Percentiles rank a stretch among this genome's conserved stretches.
phyloP scores from a whole-genome alignment of 2,329 filamentous ascomycete species.

The Colletotrichum incanum region DNA sequence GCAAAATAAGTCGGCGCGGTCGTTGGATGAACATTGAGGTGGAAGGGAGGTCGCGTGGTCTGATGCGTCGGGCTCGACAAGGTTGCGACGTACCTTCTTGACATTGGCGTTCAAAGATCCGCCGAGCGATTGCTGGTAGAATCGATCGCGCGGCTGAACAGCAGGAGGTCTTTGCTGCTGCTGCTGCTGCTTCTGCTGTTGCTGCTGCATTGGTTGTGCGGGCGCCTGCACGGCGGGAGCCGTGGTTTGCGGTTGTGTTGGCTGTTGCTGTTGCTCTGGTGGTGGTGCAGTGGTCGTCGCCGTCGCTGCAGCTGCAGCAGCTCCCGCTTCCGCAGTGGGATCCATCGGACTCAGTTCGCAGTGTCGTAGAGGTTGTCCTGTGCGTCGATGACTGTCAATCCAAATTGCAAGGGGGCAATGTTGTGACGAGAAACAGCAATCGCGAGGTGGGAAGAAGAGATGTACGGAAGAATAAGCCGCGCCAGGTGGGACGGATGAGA shows the following conservation, averaged over 20 bases:
- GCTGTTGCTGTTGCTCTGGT: constrained; percentile 23
- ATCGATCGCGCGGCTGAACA: constrained; percentile 64
- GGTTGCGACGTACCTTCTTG: constrained; percentile 73
- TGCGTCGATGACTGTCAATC: constrained; percentile 5
- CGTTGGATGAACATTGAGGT: neutral
- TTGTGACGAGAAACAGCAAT: constrained; percentile 8
- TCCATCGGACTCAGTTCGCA: constrained; percentile 31
- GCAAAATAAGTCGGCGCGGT: neutral
- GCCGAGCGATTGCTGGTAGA: constrained; percentile 78
- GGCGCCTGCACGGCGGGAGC: constrained; percentile 24
- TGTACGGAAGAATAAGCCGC: constrained; percentile 25
- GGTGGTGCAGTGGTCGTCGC: constrained; percentile 10
- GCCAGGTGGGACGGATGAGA: constrained; percentile 34
- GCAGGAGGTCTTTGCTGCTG: constrained; percentile 44
- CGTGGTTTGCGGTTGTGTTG: constrained; percentile 22
- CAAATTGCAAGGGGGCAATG: neutral
- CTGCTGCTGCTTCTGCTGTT: constrained; percentile 7
- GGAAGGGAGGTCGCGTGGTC: constrained; percentile 29
- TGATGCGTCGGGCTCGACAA: constrained; percentile 30
- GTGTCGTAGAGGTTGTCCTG: constrained; percentile 6
- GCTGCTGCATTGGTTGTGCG: constrained; percentile 37
- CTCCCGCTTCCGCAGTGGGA: constrained; percentile 33
- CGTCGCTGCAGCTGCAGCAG: constrained; percentile 29
- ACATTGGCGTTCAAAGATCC: constrained; percentile 74
- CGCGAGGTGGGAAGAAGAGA: neutral